Conservation (phyloP, 768 basidiomycete genomes). For the Clathrus columnatus region DNA sequence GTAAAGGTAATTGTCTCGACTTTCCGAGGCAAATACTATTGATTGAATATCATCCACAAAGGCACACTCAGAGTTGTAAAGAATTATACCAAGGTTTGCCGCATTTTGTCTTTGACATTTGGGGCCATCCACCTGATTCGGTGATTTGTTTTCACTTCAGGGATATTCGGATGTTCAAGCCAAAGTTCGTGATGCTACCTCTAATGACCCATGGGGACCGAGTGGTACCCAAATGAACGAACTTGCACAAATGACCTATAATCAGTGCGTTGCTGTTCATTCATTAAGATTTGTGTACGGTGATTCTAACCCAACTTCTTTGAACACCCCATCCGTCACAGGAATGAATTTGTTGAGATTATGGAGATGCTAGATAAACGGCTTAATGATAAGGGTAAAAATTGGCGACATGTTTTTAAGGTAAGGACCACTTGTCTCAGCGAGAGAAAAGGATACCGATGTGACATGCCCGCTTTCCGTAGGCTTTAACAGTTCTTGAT, state of each 20-base stretch:
- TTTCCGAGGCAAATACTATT: neutral
- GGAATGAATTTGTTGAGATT: conserved; percentile 96
- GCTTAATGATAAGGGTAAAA: conserved; percentile 98
- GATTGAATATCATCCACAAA: neutral
- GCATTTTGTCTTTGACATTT: neutral
- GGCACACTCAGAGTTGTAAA: conserved; percentile 79
- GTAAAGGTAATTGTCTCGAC: conserved; percentile 37
- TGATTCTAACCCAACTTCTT: neutral
- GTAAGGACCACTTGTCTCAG: conserved; percentile 29
- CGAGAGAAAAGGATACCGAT: neutral
- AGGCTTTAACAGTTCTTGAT: conserved; percentile 91
- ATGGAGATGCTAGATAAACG: conserved; percentile 99
- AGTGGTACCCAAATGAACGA: conserved; percentile 99
- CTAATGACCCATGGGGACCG: conserved; percentile 97
- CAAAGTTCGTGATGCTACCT: conserved; percentile 93
- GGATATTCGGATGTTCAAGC: conserved; percentile 89
- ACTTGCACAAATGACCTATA: conserved; percentile 92
- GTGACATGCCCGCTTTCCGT: neutral
- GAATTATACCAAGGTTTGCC: conserved; percentile 81
- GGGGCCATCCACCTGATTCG: neutral
- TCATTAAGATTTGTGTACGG: neutral
- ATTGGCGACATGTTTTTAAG: conserved; percentile 99
- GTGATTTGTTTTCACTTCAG: conserved; percentile 1
- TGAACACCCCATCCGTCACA: conserved; percentile 21
- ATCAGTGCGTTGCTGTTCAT: conserved; percentile 58